Percentiles rank a stretch among this genome's conserved stretches.
Conservation (phyloP, 2,329 filamentous ascomycete genomes). For the Leptosphaerulina australis region DNA sequence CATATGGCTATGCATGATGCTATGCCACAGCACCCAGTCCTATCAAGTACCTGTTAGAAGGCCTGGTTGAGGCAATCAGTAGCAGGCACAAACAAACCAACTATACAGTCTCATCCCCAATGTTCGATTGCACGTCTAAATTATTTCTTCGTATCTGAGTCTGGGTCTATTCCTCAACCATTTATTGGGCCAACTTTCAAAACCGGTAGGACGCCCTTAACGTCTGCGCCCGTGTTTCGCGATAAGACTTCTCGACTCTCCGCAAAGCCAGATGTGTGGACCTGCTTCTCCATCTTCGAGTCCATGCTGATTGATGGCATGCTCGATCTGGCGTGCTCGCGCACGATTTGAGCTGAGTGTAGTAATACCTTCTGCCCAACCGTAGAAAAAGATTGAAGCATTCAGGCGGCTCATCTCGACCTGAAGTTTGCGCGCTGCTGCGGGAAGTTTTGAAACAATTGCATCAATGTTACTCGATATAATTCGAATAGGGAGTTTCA, state of each 20-base stretch:
- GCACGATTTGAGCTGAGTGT: conserved; percentile 75
- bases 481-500: conserved; percentile 66
- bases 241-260: conserved; percentile 68
- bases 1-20: too few species aligned
- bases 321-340: conserved; percentile 69
- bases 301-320: conserved; percentile 59
- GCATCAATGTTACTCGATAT: conserved; percentile 55
- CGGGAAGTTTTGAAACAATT: conserved; percentile 50
- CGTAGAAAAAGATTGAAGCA: conserved; percentile 71
- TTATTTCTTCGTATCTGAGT: too few species aligned
- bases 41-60: too few species aligned
- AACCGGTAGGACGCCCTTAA: too few species aligned
- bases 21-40: too few species aligned
- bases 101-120: too few species aligned
- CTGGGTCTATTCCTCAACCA: too few species aligned
- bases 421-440: conserved; percentile 52
- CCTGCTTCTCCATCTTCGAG: conserved; percentile 60
- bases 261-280: conserved; percentile 68
- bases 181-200: too few species aligned
- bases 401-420: conserved; percentile 66
- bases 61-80: too few species aligned
- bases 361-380: conserved; percentile 67
- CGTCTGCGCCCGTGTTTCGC: conserved; percentile 59
- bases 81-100: too few species aligned
- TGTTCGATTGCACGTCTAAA: too few species aligned